Conservation (phyloP, 2,329 filamentous ascomycete species). For the Aspergillus japonicus region DNA sequence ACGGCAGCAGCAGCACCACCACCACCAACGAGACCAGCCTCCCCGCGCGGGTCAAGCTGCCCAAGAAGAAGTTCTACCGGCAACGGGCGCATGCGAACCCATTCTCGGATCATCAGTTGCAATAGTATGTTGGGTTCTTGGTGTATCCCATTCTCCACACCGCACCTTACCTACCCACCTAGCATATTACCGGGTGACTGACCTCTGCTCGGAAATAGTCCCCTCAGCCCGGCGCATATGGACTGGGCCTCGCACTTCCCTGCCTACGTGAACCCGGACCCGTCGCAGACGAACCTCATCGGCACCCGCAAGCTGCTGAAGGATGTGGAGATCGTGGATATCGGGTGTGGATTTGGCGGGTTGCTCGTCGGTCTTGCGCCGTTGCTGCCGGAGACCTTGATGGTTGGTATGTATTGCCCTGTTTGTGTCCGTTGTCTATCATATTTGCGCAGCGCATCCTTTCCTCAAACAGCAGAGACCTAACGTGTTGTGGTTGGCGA, state of each 20-base stretch:
- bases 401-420: constrained; percentile 63
- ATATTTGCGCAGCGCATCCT: neutral
- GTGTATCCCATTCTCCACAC: neutral
- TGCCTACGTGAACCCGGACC: constrained; percentile 57
- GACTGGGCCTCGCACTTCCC: constrained; percentile 88
- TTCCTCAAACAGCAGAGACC: no score
- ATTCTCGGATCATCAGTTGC: constrained; percentile 88
- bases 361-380: constrained; percentile 83
- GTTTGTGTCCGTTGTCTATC: neutral
- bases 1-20: constrained; percentile 23
- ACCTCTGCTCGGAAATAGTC: constrained; percentile 53
- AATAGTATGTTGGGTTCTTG: constrained; percentile 65
- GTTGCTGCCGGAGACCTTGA: constrained; percentile 73
- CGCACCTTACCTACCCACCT: no score
- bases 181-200: neutral
- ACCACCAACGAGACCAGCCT: constrained; percentile 21
- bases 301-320: constrained; percentile 53
- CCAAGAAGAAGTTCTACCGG: constrained; percentile 93
- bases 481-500: neutral
- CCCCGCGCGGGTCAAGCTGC: constrained; percentile 58
- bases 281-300: constrained; percentile 31
- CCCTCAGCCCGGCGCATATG: constrained; percentile 76
- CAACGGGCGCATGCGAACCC: constrained; percentile 97
- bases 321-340: constrained; percentile 88
- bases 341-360: constrained; percentile 94